Percentiles rank a stretch among this genome's conserved stretches.
These are phyloP conservation scores for Elsinoe perseae DNA, from an alignment of 2,329 filamentous ascomycete species.

Conservation along the genomic window DNA sequence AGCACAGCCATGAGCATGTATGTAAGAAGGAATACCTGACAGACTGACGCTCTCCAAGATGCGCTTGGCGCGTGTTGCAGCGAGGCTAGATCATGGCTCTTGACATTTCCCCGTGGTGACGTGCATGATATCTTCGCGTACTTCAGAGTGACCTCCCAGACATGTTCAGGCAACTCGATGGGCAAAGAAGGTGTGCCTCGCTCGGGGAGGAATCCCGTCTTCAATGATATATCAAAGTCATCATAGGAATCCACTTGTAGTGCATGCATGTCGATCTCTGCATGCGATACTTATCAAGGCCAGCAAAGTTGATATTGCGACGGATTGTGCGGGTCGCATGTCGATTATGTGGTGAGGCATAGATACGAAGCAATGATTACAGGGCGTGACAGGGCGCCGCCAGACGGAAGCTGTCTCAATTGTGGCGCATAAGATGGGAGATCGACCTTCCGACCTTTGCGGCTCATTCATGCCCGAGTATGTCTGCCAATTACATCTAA, in stretches of 20 bases:
- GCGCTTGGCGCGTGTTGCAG: background rate
- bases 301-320: too few species aligned
- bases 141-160: background rate
- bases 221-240: background rate
- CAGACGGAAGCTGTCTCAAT: background rate
- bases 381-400: background rate
- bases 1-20: background rate
- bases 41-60: background rate
- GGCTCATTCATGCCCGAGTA: conserved; percentile 6
- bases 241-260: background rate
- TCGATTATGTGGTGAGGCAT: background rate
- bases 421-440: conserved; percentile 10
- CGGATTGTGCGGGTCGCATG: background rate
- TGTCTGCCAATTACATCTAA: background rate
- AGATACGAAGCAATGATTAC: background rate
- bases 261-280: background rate
- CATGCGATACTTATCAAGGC: background rate
- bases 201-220: background rate
- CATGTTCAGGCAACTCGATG: background rate
- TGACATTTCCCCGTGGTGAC: too few species aligned
- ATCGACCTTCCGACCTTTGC: background rate
- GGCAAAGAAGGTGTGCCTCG: background rate
- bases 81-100: background rate
- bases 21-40: background rate
- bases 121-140: too few species aligned